Base-by-base conservation (phyloP, 1,139 yeast genomes). In the Candida glucosophila region DNA sequence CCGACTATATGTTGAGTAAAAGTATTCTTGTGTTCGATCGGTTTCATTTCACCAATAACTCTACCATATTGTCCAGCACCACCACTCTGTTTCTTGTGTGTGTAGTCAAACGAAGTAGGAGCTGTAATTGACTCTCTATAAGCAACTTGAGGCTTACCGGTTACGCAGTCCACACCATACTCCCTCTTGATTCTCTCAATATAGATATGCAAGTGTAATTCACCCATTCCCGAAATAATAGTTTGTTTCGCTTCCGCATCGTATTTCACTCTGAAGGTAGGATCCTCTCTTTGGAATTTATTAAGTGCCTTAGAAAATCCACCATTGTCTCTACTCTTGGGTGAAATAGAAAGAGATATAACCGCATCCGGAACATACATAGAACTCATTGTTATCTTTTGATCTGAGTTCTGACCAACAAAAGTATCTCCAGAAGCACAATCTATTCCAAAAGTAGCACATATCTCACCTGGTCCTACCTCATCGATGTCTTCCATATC, bases 31-130 rank as follows among this genome's bases (percentile, higher is more conserved):
- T 77, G 77, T 29, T 70, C 79, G 25, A 72, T 50, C 24, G 90
- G 78, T 9, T 67, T 58, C 58, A 92, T 58, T 30, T 67, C 73
- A 49, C 99, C 99, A 57, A 88, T 82, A 43, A 90, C 96, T 63
- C 92, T 78, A 58, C 95, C 98, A 52, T 77, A 90, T 65, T 90
- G 99, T 61, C 99, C 99, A 39, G 98, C 94, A 71, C 99, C 99
- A 57, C 99, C 99, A 48, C 92, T 74, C 66, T 90, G 99, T 53
- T 88, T 88, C 71, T 90, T 90, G 66, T 88, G 97, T 17, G 95
- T 82, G 62, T 75, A 85, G 52, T 90, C 97, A 48, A 90, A 88
- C n/a, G 75, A 66, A 15, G 90, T 69, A 21, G 81, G 64, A 5
- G 68, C 53, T 21, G 83, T 66, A 37, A 90, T 77, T 21, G 98